A percentile compares a stretch with the other conserved stretches of the same genome.
These are phyloP conservation scores for Penicillium angulare DNA, from an alignment of 495 filamentous ascomycete species.

Conservation along the genomic window DNA sequence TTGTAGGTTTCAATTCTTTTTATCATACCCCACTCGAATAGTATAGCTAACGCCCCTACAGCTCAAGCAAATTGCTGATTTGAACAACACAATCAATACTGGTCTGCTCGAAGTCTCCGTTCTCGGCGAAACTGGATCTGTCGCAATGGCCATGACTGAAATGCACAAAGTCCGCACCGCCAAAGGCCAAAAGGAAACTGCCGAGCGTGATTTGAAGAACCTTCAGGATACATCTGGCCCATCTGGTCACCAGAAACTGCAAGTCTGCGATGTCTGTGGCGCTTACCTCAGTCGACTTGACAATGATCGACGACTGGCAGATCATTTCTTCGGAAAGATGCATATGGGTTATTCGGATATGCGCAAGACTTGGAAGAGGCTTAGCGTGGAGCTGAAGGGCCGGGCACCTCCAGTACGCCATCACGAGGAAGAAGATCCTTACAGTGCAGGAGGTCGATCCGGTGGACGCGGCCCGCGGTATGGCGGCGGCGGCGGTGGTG, in stretches of 20 bases:
- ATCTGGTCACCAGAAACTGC: conserved; percentile 92
- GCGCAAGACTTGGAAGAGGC: conserved; percentile 83
- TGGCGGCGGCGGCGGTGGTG: conserved; percentile 31
- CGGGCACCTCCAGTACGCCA: conserved; percentile 60
- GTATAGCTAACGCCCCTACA: conserved; percentile 9
- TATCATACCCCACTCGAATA: background rate
- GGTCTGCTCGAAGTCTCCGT: conserved; percentile 83
- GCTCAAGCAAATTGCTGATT: conserved; percentile 85
- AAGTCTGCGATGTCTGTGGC: conserved; percentile 97
- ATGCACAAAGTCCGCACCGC: conserved; percentile 77
- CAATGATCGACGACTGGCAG: conserved; percentile 89
- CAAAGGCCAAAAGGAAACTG: conserved; percentile 77
- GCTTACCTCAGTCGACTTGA: conserved; percentile 89
- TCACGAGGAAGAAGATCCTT: conserved; percentile 51
- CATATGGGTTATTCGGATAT: conserved; percentile 97
- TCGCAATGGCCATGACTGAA: conserved; percentile 79
- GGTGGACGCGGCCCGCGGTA: conserved; percentile 55
- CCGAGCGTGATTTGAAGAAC: conserved; percentile 87
- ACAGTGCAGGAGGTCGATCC: conserved; percentile 44
- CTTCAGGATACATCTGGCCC: conserved; percentile 88
- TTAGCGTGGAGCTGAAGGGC: conserved; percentile 81
- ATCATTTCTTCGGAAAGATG: conserved; percentile 99
- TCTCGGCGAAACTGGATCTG: conserved; percentile 76
- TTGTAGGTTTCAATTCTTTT: conserved; percentile 45
- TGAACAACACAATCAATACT: conserved; percentile 73